Conservation (phyloP, 2,329 filamentous ascomycete genomes). For the Trichoderma oligosporum region DNA sequence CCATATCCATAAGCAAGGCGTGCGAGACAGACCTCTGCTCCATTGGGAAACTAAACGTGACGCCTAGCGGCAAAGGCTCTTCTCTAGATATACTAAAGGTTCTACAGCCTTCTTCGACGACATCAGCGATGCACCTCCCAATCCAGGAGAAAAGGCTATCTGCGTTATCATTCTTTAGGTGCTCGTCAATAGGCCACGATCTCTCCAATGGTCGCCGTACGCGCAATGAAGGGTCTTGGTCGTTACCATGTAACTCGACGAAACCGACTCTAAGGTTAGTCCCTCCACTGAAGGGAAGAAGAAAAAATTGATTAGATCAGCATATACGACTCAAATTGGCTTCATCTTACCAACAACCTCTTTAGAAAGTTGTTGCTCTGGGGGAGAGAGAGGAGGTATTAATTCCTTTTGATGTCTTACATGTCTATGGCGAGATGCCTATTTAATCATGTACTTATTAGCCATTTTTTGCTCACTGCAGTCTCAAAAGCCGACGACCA, state of each 20-base stretch:
- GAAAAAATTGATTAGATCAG: slow-evolving; percentile 20
- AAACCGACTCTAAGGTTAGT: slow-evolving; percentile 67
- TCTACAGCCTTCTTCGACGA: slow-evolving; percentile 57
- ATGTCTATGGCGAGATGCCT: slow-evolving; percentile 63
- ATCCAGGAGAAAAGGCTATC: slow-evolving; percentile 80
- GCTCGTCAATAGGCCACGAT: slow-evolving; percentile 70
- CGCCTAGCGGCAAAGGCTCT: slow-evolving; percentile 57
- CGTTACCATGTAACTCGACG: slow-evolving; percentile 53
- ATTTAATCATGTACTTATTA: slow-evolving; percentile 19
- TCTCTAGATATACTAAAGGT: slow-evolving; percentile 40
- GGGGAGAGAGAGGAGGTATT: too few species aligned
- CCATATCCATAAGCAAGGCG: slow-evolving; percentile 64
- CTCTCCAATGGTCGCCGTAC: slow-evolving; percentile 62
- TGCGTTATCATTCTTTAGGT: slow-evolving; percentile 69
- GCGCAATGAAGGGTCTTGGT: slow-evolving; percentile 33
- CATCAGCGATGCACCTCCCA: slow-evolving; percentile 69
- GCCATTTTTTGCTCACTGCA: not conserved
- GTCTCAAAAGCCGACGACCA: not conserved
- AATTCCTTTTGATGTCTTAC: too few species aligned
- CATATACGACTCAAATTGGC: not conserved
- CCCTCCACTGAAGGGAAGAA: slow-evolving; percentile 55
- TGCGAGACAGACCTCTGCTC: slow-evolving; percentile 59
- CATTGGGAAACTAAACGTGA: slow-evolving; percentile 70
- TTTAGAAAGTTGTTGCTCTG: not conserved
- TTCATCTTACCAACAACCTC: too few species aligned